Evolutionary conservation across 106 monocot species (phyloP), one percentile per base, ranked within the genome.

Genomic region (Gastrodia elata): DNA sequence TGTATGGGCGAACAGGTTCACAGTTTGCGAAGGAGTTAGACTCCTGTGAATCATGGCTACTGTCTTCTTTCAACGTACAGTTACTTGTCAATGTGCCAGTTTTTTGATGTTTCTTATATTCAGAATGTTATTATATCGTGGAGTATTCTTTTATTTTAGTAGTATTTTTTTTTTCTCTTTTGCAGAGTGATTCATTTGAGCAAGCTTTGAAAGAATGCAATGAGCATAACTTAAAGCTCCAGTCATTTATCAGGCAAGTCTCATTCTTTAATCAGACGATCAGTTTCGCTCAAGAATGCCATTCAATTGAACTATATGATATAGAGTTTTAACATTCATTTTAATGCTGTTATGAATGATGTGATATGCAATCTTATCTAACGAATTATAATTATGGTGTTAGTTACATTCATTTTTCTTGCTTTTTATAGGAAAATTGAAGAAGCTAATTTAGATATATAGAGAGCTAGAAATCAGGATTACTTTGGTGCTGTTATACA

Each of bases 401-500:
- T 16, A 67, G 35, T 3, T 5, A 22, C 67, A 67, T 67, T 36
- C 0, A 4, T 2, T 22, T 30, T 22, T 38, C 28, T 14, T 80
- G 15, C 27, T 58, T 25, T 72, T 36, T 22, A 42, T 70, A 95
- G 94, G 83, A 89, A 88, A 84, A 85, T 90, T 18, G 84, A 86
- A 59, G 87, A 86, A 8, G 80, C 84, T 33, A 86, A 83, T 61
- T 71, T 90, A 77, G 96, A 97, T 43, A 83, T 88, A 39, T 82
- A 97, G 59, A 90, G 84, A 34, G 83, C 92, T 56, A 90, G 87
- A 90, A 92, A 97, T 55, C 88, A 88, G 56, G 96, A 97, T 70
- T 83, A 93, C 73, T 97, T 83, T 78, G 92, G 96, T 58, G 92
- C 96, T 55, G 89, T 86, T 33, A 83, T 93, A 58, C 96, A 92